Evolutionary conservation across 148 eudicot species (phyloP).

Genomic region (Diospyros lotus): DNA sequence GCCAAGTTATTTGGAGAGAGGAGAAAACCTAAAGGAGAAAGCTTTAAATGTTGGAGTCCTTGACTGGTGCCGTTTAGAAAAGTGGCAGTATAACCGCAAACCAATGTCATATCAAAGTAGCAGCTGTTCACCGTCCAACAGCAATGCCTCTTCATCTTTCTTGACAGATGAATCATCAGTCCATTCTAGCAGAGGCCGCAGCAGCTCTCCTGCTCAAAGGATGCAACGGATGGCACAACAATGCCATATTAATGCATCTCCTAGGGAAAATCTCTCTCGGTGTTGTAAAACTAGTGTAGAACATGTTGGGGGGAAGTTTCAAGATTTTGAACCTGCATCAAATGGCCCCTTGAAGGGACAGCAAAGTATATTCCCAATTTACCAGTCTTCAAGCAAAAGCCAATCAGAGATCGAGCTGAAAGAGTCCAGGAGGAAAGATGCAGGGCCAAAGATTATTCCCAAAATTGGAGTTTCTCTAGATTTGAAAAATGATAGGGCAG

Average conservation of each 20-base stretch:
- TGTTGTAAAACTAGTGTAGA: constrained; percentile 20
- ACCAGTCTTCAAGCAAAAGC: constrained; percentile 18
- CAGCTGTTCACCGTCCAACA: constrained; percentile 47
- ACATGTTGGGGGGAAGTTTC: constrained; percentile 12
- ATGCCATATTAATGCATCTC: constrained; percentile 32
- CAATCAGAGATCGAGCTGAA: constrained; percentile 22
- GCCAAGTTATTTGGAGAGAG: constrained; percentile 73
- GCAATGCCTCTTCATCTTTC: constrained; percentile 43
- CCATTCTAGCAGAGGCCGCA: constrained; percentile 41
- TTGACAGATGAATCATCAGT: constrained; percentile 55
- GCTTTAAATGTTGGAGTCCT: constrained; percentile 80
- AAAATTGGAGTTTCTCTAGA: constrained; percentile 15
- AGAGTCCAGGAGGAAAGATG: constrained; percentile 25
- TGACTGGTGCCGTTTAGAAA: constrained; percentile 66
- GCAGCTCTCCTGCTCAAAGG: constrained; percentile 48
- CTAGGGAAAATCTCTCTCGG: constrained; percentile 19
- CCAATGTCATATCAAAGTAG: constrained; percentile 19
- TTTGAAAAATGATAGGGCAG: constrained; percentile 17
- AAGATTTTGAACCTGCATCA: constrained; percentile 23
- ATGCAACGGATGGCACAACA: constrained; percentile 27
- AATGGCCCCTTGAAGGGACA: constrained; percentile 28
- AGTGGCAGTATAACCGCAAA: constrained; percentile 53
- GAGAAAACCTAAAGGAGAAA: constrained; percentile 50
- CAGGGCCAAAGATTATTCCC: constrained; percentile 18
- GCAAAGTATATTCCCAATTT: constrained; percentile 21